Evolutionary conservation across 495 filamentous ascomycete species (phyloP).

Genomic region (Penicillium herquei): DNA sequence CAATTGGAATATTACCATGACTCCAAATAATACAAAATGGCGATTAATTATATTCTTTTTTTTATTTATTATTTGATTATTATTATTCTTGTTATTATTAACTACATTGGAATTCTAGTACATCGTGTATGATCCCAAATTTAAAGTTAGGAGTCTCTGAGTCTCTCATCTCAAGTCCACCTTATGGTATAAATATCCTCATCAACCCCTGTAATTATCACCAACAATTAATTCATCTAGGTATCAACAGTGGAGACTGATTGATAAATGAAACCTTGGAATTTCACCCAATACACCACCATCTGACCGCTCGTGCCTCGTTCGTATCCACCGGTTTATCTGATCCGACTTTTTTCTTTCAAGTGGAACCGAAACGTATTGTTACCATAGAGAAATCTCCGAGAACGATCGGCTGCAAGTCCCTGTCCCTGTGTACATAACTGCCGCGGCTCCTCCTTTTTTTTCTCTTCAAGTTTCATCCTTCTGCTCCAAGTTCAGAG

Average conservation of each 20-base stretch:
- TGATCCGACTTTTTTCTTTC: conserved; percentile 25
- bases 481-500: conserved; percentile 2
- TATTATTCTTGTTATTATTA: too few relatives aligned
- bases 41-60: too few relatives aligned
- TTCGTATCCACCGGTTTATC: conserved; percentile 27
- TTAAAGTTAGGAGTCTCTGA: too few relatives aligned
- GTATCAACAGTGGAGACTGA: conserved; percentile 19
- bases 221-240: not conserved
- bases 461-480: not conserved
- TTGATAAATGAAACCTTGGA: conserved; percentile 29
- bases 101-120: too few relatives aligned
- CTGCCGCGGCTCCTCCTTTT: not conserved
- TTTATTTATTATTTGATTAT: too few relatives aligned
- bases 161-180: too few relatives aligned
- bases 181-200: too few relatives aligned
- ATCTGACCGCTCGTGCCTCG: not conserved
- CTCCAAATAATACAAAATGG: too few relatives aligned
- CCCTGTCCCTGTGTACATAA: conserved; percentile 14
- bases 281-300: conserved; percentile 4
- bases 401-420: conserved; percentile 7
- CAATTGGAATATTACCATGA: not conserved
- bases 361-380: conserved; percentile 13
- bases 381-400: conserved; percentile 16
- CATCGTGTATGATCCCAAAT: too few relatives aligned
- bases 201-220: too few relatives aligned